Evolutionary conservation across 1,284 basidiomycete species (phyloP), one percentile per base, ranked within the genome.

Genomic region (Ganoderma multipileum): DNA sequence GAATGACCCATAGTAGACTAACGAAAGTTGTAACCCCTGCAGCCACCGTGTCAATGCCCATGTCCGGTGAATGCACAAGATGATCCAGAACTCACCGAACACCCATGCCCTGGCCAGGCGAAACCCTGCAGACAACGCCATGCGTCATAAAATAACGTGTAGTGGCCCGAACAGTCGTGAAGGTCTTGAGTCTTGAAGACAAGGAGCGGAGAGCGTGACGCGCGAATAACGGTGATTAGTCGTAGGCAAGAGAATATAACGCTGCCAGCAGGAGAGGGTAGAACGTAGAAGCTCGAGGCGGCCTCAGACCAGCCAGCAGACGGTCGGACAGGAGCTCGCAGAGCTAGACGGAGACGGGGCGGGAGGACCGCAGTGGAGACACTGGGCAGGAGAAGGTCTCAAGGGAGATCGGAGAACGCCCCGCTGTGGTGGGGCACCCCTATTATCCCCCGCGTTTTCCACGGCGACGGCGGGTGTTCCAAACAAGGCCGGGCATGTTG

Each of bases 1-100:
- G 68, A 50, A 81, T 74, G 47, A 81, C 77, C 81, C 83, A 87
- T 26, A 82, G 67, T 68, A 87, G 77, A 70, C 83, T 82, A 41
- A 83, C 65, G 54, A 82, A 60, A 30, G 79, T 78, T 30, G 82
- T 81, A 58, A 79, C 75, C 2, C 75, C 85, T 86, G 65, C 6
- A 14, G 23, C 11, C 33, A 41, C 36, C 23, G 23, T 52, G 28
- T 79, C 85, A 69, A 64, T 86, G 85, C 72, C 73, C 84, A 85
- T 39, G 80, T 73, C 59, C 79, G 66, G n/a, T 81, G 74, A 73
- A 86, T 20, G 52, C 52, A 9, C 9, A n/a, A 16, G n/a, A 36
- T 0, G 28, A 39, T 16, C 12, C 47, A n/a, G 18, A 26, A 79
- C 85, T 69, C 65, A 86, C 85, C 73, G 74, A 85, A 86, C 38